phyloP scores from a whole-genome alignment of 345 rosid genomes.

The Boechera retrofracta region DNA sequence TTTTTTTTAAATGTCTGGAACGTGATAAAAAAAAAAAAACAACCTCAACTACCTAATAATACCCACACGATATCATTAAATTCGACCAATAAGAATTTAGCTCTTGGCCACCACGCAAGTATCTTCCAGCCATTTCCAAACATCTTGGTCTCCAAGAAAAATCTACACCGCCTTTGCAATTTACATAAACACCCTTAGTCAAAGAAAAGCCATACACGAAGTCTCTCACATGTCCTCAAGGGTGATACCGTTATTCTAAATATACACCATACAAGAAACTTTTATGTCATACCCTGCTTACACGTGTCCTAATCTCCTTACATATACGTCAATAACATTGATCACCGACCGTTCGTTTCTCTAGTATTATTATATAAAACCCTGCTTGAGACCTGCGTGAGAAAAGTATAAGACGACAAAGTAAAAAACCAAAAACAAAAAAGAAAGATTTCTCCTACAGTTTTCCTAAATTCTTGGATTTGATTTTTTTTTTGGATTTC shows the following conservation, averaged over 20 bases:
- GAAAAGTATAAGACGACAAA: constrained; percentile 33
- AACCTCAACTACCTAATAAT: neutral
- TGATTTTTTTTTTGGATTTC: neutral
- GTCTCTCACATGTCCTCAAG: neutral
- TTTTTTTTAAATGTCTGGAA: neutral
- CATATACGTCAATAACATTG: neutral
- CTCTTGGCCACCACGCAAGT: constrained; percentile 37
- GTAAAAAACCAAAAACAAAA: neutral
- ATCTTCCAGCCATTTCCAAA: constrained; percentile 8
- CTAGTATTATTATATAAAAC: neutral
- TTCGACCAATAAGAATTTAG: constrained; percentile 22
- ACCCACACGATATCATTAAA: constrained; percentile 30
- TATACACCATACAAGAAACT: constrained; percentile 7
- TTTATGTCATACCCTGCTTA: neutral
- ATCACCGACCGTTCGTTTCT: constrained; percentile 28
- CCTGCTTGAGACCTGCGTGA: neutral
- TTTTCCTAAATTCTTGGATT: constrained; percentile 43
- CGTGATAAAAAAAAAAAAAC: neutral
- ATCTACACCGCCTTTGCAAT: neutral
- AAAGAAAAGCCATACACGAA: constrained; percentile 30
- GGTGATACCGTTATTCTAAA: neutral
- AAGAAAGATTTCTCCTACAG: constrained; percentile 14
- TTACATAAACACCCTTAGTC: constrained; percentile 31
- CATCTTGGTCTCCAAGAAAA: constrained; percentile 39
- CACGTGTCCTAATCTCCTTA: constrained; percentile 22